Evolutionary conservation across 495 filamentous ascomycete genomes (phyloP), one percentile per base, ranked within the genome.

Genomic region (Tuber melanosporum): DNA sequence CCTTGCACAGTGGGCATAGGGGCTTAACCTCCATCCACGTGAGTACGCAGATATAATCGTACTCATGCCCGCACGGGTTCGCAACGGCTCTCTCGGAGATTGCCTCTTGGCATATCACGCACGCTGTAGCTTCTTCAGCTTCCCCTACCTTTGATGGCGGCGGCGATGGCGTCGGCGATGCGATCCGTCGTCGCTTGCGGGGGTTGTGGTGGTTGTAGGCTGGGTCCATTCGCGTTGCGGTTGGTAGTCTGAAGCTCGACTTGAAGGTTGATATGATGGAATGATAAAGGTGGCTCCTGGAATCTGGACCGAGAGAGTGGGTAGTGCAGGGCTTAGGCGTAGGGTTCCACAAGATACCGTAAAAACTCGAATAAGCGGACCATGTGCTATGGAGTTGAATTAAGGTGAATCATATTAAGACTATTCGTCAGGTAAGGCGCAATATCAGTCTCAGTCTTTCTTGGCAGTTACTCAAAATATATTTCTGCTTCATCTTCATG

Each of bases 11-110:
- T n/a, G 91, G 91, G 81, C 91, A 93, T 62, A 82, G 86, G 6
- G 87, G 85, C 19, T 87, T 87, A 81, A 91, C 86, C 79, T 92
- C 88, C 45, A 92, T 84, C 91, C 91, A 93, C 84, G 86, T 92
- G 36, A 90, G 84, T 14, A 93, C 86, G 78, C 91, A 93, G 10
- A 92, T 77, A 82, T 91, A 92, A 83, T 93, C 91, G 82, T 83
- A 83, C 46, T 71, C 41, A 49, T 83, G 82, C 32, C 72, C 72
- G 47, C 82, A 83, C 20, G 82, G 82, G 36, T 73, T 71, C 70
- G 79, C 75, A 15, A 77, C 70, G 17, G 79, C 78, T 66, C 72
- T 71, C 71, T 83, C 82, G 43, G 79, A 79, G 32, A 83, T 78
- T 10, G 71, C 45, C 32, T 81, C 79, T n/a, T 83, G 82, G 62